phyloP scores from a whole-genome alignment of 208 protist species.

The Naegleria lovaniensis region DNA sequence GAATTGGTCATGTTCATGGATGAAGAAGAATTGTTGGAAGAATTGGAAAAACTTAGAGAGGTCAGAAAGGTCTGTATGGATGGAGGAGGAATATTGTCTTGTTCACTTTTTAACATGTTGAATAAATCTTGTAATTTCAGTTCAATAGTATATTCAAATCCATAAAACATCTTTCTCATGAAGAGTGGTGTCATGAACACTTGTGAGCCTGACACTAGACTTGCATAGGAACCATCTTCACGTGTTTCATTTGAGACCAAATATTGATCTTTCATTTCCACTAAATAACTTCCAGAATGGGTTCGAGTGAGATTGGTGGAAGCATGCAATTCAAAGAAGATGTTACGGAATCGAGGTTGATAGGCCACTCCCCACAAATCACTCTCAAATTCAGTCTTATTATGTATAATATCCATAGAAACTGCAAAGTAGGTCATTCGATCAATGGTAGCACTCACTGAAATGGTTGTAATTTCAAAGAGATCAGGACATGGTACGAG shows the following conservation, averaged over 20 bases:
- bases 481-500: neutral
- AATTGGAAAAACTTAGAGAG: no score
- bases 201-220: neutral
- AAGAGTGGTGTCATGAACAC: neutral
- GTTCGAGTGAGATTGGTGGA: no score
- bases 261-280: neutral
- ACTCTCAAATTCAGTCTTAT: neutral
- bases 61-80: no score
- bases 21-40: no score
- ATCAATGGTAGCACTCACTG: neutral
- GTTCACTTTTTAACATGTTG: neutral
- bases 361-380: neutral
- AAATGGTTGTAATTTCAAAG: neutral
- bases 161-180: neutral
- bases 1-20: no score
- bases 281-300: no score
- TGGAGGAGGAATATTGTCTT: no score
- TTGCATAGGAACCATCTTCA: neutral
- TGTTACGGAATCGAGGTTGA: neutral
- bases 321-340: neutral
- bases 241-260: neutral
- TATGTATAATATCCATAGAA: neutral
- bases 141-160: neutral
- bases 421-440: neutral
- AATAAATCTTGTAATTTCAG: neutral